Conservation (phyloP, 257 asterid species). For the Phtheirospermum japonicum region DNA sequence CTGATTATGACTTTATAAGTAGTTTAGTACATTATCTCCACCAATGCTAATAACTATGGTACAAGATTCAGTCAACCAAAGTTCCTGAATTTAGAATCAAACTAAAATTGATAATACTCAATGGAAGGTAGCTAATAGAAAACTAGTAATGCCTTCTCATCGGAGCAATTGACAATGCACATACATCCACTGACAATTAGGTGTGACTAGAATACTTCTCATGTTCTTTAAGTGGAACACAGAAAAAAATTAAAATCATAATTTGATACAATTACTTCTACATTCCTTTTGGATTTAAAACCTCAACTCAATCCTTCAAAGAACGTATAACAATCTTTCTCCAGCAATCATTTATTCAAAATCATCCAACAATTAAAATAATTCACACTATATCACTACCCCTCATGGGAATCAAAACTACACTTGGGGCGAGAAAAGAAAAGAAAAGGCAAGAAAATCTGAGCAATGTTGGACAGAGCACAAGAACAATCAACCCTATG, state of each 20-base stretch:
- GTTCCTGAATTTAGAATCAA: slow-evolving; percentile 16
- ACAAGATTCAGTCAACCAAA: neutral
- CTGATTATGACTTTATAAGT: slow-evolving; percentile 12
- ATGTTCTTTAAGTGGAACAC: too few species aligned
- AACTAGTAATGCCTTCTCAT: too few species aligned
- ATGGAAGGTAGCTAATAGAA: slow-evolving; percentile 26
- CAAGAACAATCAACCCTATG: slow-evolving; percentile 36
- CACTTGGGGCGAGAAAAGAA: neutral
- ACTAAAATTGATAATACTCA: slow-evolving; percentile 20
- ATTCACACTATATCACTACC: slow-evolving; percentile 6
- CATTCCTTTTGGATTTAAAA: too few species aligned
- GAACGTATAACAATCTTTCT: too few species aligned
- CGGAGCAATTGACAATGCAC: too few species aligned
- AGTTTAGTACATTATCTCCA: slow-evolving; percentile 13
- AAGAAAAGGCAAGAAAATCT: too few species aligned
- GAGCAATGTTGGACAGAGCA: slow-evolving; percentile 30
- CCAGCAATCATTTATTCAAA: slow-evolving; percentile 23
- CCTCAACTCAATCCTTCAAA: too few species aligned
- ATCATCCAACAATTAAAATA: slow-evolving; percentile 28
- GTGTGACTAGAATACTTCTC: too few species aligned
- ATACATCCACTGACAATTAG: too few species aligned
- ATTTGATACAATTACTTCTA: too few species aligned
- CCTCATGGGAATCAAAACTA: slow-evolving; percentile 4
- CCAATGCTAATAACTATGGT: slow-evolving; percentile 16
- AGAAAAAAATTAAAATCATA: too few species aligned